Conservation (phyloP, 2,329 filamentous ascomycete species). For the Neonectria faginata region DNA sequence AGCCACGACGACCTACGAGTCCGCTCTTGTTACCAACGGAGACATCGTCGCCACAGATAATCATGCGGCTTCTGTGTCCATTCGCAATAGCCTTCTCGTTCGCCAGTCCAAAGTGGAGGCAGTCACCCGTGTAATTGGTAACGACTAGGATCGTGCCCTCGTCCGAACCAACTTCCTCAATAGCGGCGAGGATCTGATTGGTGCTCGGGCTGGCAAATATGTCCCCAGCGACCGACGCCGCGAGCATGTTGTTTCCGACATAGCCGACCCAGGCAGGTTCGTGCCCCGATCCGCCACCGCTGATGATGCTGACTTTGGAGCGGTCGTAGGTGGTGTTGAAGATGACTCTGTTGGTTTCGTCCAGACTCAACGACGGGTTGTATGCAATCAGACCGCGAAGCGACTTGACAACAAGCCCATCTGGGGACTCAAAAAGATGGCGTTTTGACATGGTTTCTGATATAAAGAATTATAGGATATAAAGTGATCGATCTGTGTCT, state of each 20-base stretch:
- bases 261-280: slow-evolving; percentile 79
- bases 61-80: slow-evolving; percentile 66
- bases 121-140: slow-evolving; percentile 80
- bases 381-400: slow-evolving; percentile 65
- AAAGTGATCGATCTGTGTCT: not conserved
- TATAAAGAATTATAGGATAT: not conserved
- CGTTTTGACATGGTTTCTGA: slow-evolving; percentile 60
- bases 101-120: slow-evolving; percentile 64
- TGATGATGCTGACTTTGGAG: slow-evolving; percentile 63
- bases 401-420: slow-evolving; percentile 65
- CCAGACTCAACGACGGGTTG: slow-evolving; percentile 63
- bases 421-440: slow-evolving; percentile 64
- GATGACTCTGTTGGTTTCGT: slow-evolving; percentile 64
- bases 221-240: slow-evolving; percentile 77
- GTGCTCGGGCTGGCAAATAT: slow-evolving; percentile 82
- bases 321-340: slow-evolving; percentile 59
- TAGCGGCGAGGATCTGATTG: slow-evolving; percentile 75
- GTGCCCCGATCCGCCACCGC: slow-evolving; percentile 74
- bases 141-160: slow-evolving; percentile 75
- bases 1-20: slow-evolving; percentile 70
- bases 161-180: slow-evolving; percentile 68
- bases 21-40: slow-evolving; percentile 69
- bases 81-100: slow-evolving; percentile 67
- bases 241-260: slow-evolving; percentile 75
- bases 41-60: slow-evolving; percentile 74